A percentile compares a stretch with the other conserved stretches of the same genome.
Evolutionary conservation across 768 basidiomycete species (phyloP).

Genomic region (Gloeopeniophorella convolvens): DNA sequence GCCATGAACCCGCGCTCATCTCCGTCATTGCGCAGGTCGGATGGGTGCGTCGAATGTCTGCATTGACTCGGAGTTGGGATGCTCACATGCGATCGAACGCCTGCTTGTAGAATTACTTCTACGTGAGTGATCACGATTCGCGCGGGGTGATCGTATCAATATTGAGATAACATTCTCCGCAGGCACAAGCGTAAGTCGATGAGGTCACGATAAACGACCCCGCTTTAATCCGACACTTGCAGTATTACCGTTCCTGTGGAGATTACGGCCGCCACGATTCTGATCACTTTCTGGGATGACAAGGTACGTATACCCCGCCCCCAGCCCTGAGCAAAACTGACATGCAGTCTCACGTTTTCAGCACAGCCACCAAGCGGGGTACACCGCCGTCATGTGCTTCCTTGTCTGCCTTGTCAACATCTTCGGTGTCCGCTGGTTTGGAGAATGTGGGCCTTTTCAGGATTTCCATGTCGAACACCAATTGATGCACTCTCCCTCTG

Average conservation of each 20-base stretch:
- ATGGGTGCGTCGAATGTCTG: conserved; percentile 24
- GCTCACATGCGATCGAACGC: background rate
- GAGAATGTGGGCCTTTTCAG: conserved; percentile 37
- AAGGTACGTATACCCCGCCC: conserved; percentile 34
- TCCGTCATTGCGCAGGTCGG: conserved; percentile 19
- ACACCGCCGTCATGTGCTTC: conserved; percentile 53
- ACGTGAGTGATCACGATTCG: conserved; percentile 32
- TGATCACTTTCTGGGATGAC: conserved; percentile 68
- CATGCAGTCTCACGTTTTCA: conserved; percentile 20
- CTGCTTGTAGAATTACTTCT: conserved; percentile 44
- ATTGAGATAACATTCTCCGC: background rate
- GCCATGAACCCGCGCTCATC: background rate
- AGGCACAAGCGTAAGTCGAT: conserved; percentile 29
- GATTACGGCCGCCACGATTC: conserved; percentile 62
- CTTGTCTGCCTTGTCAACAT: conserved; percentile 58
- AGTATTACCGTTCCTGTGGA: conserved; percentile 64
- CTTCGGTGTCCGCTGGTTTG: conserved; percentile 66
- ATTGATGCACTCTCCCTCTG: background rate
- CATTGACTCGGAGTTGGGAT: background rate
- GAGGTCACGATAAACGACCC: background rate
- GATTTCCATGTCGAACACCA: too few species aligned
- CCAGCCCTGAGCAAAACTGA: background rate
- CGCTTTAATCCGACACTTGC: background rate
- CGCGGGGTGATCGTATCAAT: background rate
- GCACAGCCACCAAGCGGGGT: conserved; percentile 45